These are phyloP conservation scores for Yamadazyma taylorii DNA, from an alignment of 1,139 yeast genomes.

Conservation along the genomic window DNA sequence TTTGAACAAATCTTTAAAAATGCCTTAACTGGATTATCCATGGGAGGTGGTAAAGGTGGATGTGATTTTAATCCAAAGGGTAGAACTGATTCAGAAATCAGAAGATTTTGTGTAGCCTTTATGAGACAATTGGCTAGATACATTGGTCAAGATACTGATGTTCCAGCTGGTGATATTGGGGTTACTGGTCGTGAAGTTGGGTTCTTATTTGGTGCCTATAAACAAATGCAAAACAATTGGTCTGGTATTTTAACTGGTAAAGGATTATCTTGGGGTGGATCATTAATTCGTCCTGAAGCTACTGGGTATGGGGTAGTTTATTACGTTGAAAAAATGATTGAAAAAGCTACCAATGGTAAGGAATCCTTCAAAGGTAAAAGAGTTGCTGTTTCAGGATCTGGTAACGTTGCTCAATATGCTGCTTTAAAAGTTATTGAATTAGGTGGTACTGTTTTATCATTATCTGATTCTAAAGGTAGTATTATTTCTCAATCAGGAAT, in stretches of 20 bases:
- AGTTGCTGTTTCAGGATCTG: conserved; percentile 96
- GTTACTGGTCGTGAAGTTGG: conserved; percentile 88
- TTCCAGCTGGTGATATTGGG: conserved; percentile 96
- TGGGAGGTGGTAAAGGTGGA: conserved; percentile 99
- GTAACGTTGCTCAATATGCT: conserved; percentile 99
- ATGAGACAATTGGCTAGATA: conserved; percentile 95
- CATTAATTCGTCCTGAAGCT: conserved; percentile 98
- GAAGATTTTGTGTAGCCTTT: conserved; percentile 94
- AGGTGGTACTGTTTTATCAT: conserved; percentile 91
- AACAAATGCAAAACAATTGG: conserved; percentile 86
- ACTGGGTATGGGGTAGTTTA: conserved; percentile 97
- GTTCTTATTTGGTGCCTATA: conserved; percentile 95
- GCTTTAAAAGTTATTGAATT: conserved; percentile 96
- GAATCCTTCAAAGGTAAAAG: conserved; percentile 89
- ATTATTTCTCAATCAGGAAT: conserved; percentile 78
- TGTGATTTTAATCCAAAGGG: conserved; percentile 97
- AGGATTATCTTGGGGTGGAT: conserved; percentile 98
- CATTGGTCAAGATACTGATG: conserved; percentile 97
- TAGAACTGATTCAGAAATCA: conserved; percentile 86
- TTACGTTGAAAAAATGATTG: conserved; percentile 97
- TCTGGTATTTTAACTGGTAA: conserved; percentile 98
- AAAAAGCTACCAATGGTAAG: conserved; percentile 84
- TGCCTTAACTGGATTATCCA: conserved; percentile 93
- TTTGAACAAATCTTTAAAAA: conserved; percentile 98
- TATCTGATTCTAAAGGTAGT: conserved; percentile 93